Base-by-base conservation (phyloP, 345 rosid genomes). In the Hibiscus mutabilis region DNA sequence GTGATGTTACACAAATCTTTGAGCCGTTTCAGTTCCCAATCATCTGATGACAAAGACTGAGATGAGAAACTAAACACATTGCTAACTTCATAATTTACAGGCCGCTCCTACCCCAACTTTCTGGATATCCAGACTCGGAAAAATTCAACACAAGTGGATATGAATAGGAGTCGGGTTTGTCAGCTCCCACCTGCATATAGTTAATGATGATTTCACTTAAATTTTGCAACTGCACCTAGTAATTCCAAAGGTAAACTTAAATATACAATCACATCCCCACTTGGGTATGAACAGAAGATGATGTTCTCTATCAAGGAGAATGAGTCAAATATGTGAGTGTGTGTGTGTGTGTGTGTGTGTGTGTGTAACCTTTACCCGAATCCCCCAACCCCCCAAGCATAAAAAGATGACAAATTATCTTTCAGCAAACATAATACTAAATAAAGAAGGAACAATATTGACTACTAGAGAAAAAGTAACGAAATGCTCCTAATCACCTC, bases 401-500 rank as follows among this genome's bases (percentile, higher is more conserved):
- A n/a, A 14, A 27, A 47, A 47, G 14, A 27, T 49, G 22, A 27
- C 29, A 27, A 24, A 49, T 10, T 24, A 46, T 16, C 22, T 8
- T 44, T 42, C 3, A 52, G 24, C 3, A 29, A n/a, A n/a, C n/a
- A n/a, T n/a, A n/a, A n/a, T n/a, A n/a, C n/a, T n/a, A n/a, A n/a
- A n/a, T n/a, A n/a, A n/a, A n/a, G n/a, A n/a, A n/a, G n/a, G 60
- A 21, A 35, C 21, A 66, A 14, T 3, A 46, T 16, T 7, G 14
- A 47, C 40, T 4, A 19, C 27, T 19, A 56, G 60, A 21, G 2
- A 27, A 37, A 62, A 57, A 61, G 27, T 9, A 4, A 56, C 4
- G 29, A 19, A 49, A 5, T 40, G 56, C 70, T 55, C 74, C 56
- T n/a, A 72, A 57, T 87, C 80, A 89, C 97, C 98, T 91, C 91